Evolutionary conservation across 805 yeast genomes (phyloP).

Genomic region (Yamadazyma olivae): DNA sequence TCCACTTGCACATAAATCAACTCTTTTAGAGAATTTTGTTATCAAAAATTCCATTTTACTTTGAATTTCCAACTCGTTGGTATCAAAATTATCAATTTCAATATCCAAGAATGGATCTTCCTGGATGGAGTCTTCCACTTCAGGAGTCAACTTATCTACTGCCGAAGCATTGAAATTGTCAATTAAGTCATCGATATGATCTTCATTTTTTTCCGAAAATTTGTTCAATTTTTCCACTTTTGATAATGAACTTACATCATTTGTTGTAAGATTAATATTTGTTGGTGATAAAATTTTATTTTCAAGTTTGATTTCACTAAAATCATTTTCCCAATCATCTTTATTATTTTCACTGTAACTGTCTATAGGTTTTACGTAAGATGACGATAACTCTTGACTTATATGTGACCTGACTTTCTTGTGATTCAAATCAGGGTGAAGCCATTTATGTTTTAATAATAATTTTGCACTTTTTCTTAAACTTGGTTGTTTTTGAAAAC

Average conservation of each 20-base stretch:
- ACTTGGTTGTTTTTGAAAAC: slow-evolving; percentile 70
- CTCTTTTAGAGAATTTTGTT: slow-evolving; percentile 28
- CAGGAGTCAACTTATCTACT: slow-evolving; percentile 16
- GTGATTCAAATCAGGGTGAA: slow-evolving; percentile 18
- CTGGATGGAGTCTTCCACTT: background rate
- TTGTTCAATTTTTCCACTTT: slow-evolving; percentile 29
- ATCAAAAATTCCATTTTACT: slow-evolving; percentile 37
- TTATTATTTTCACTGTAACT: slow-evolving; percentile 27
- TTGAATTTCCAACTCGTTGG: slow-evolving; percentile 40
- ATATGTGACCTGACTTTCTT: slow-evolving; percentile 2
- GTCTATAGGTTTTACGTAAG: slow-evolving; percentile 19
- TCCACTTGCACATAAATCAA: slow-evolving; percentile 26
- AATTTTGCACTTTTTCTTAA: slow-evolving; percentile 54
- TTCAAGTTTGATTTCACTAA: slow-evolving; percentile 16
- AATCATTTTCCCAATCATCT: slow-evolving; percentile 35
- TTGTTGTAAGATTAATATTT: slow-evolving; percentile 4
- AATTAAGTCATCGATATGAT: background rate
- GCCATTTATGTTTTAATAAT: slow-evolving; percentile 63
- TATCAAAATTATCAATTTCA: slow-evolving; percentile 37
- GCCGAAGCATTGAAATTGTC: slow-evolving; percentile 21
- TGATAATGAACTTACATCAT: slow-evolving; percentile 5
- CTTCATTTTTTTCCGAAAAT: slow-evolving; percentile 24
- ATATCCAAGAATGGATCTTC: slow-evolving; percentile 37
- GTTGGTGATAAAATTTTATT: slow-evolving; percentile 1
- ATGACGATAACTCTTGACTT: background rate